Evolutionary conservation across 805 yeast genomes (phyloP), one percentile per base, ranked within the genome.

Genomic region (Spencermartinsiella europaea): DNA sequence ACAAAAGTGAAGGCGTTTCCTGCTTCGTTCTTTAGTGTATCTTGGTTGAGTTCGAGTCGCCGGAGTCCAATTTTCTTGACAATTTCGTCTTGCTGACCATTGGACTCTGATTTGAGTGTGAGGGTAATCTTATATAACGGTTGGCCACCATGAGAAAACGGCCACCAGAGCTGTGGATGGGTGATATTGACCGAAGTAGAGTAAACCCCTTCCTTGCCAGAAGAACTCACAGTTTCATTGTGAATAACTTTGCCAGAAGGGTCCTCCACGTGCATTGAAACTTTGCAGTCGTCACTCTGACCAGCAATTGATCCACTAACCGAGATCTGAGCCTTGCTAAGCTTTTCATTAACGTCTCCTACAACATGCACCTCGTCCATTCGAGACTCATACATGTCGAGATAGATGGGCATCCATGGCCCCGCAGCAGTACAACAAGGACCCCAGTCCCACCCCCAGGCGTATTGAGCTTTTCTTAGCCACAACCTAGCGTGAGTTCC

Each of bases 401-500:
- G 50, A 21, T 47, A 53, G 2, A 74, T 61, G 0, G 73, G 74
- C 47, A 61, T 61, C 50, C 65, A 73, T 1, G 74, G 73, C 3
- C 78, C 78, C 53, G 75, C 70, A 2, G 74, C 63, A 53, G 70
- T 57, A 40, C 71, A 53, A 2, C 61, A 50, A 4, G 76, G 62
- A 15, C 79, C 80, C 81, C 80, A 76, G 55, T 76, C 81, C 81
- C 80, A 76, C 1, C 80, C 80, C 55, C 67, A 76, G 50, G 73
- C 76, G 54, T 74, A 75, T 52, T 74, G 80, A 0, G 80, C 77
- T 53, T 75, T 76, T 53, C 81, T 62, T 4, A 71, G 68, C 45
- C 70, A 69, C 46, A 70, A 55, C 25, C 80, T 61, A 12, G 44
- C 47, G 5, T 44, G 69, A n/a, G 36, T 44, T 21, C 47, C 47